These are phyloP conservation scores for Avena sativa DNA, from an alignment of 176 grass and related monocot genomes.

Conservation along the genomic window DNA sequence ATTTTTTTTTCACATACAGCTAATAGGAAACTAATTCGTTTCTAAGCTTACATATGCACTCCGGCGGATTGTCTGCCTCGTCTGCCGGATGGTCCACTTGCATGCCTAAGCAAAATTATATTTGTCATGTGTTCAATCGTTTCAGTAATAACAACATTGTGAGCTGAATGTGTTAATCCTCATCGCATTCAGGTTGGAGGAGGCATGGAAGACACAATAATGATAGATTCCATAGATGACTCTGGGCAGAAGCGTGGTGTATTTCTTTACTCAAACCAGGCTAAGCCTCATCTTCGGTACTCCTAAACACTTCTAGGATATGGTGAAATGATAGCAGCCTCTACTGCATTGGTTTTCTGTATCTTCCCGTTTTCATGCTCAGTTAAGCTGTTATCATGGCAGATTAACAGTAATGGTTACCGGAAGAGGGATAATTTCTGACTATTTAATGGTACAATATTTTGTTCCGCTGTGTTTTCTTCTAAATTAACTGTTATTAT, in stretches of 20 bases:
- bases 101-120: background rate
- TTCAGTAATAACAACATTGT: background rate
- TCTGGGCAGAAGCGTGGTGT: conserved; percentile 15
- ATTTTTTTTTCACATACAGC: no score
- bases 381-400: conserved; percentile 41
- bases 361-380: conserved; percentile 22
- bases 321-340: conserved; percentile 18
- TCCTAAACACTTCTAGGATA: background rate
- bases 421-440: conserved; percentile 55
- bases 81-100: no score
- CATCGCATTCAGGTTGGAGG: conserved; percentile 53
- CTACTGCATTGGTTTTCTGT: background rate
- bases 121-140: background rate
- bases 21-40: no score
- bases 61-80: no score
- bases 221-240: conserved; percentile 45
- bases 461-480: conserved; percentile 6
- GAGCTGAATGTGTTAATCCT: conserved; percentile 20
- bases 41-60: no score
- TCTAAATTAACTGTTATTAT: conserved; percentile 6
- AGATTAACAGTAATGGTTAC: conserved; percentile 60
- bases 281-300: conserved; percentile 10
- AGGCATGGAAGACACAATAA: conserved; percentile 43
- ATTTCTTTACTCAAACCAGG: background rate
- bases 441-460: conserved; percentile 34